A percentile compares a stretch with the other conserved stretches of the same genome.
These are phyloP conservation scores for Barnettozyma sucrosica DNA, from an alignment of 805 yeast genomes.

Conservation along the genomic window DNA sequence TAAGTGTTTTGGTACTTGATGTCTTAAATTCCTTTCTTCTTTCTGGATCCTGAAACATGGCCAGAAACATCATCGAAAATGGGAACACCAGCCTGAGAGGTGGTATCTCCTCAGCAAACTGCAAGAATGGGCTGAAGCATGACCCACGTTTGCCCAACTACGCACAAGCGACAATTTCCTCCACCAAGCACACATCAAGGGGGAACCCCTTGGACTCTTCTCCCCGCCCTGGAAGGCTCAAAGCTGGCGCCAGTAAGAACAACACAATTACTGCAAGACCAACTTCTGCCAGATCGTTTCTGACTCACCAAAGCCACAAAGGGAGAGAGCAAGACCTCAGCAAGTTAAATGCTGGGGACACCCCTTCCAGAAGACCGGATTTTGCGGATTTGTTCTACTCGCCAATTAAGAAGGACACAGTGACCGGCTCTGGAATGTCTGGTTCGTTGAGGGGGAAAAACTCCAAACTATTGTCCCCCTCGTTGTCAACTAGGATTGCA, in stretches of 20 bases:
- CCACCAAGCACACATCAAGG: slow-evolving; percentile 3
- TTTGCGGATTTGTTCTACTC: slow-evolving; percentile 2
- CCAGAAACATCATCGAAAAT: neutral
- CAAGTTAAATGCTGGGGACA: neutral
- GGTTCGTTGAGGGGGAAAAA: neutral
- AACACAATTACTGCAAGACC: neutral
- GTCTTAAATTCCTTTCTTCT: neutral
- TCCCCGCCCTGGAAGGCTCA: neutral
- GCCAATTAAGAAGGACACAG: neutral
- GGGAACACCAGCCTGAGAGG: neutral
- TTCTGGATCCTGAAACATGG: neutral
- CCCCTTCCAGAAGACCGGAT: neutral
- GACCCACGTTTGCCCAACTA: slow-evolving; percentile 15
- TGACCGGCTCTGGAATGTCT: neutral
- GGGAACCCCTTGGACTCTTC: neutral
- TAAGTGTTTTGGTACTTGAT: neutral
- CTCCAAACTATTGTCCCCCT: neutral
- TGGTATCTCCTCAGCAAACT: neutral
- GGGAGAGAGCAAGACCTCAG: neutral
- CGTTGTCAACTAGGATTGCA: neutral
- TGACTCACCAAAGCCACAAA: neutral
- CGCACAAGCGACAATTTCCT: slow-evolving; percentile 22
- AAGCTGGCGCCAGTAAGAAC: slow-evolving; percentile 3
- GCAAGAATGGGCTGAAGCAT: neutral
- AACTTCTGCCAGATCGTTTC: neutral